Conservation (phyloP, 805 yeast species). For the Dipodascus albidus region DNA sequence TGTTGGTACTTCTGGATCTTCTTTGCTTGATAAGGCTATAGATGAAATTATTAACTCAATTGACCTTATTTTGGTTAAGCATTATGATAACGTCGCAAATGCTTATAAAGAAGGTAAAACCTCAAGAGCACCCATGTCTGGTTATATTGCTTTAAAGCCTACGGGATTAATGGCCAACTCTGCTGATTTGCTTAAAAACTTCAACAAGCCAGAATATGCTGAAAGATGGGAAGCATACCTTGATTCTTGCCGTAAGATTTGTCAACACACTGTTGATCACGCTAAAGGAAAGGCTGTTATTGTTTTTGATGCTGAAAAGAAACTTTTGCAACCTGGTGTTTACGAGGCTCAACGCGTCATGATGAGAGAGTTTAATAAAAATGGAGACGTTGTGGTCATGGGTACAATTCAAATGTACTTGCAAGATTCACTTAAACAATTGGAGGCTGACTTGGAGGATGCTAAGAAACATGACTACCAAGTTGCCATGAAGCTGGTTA, state of each 20-base stretch:
- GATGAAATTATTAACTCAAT: constrained; percentile 43
- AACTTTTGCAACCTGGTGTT: constrained; percentile 81
- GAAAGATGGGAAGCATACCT: constrained; percentile 47
- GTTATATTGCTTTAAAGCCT: constrained; percentile 88
- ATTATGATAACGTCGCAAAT: constrained; percentile 32
- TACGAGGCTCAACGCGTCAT: constrained; percentile 79
- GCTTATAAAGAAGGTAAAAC: constrained; percentile 22
- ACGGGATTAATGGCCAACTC: constrained; percentile 79
- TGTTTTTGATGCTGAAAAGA: constrained; percentile 78
- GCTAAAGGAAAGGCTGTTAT: constrained; percentile 47
- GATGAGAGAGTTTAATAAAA: constrained; percentile 59
- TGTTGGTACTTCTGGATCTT: constrained; percentile 10
- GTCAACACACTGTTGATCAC: constrained; percentile 36
- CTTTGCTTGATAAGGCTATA: constrained; percentile 18
- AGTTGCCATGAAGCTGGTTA: constrained; percentile 77
- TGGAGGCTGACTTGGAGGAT: constrained; percentile 49
- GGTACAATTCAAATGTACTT: constrained; percentile 93
- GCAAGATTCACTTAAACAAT: constrained; percentile 51
- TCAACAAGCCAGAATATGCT: constrained; percentile 38
- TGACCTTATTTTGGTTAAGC: constrained; percentile 48
- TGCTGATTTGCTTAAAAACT: constrained; percentile 56
- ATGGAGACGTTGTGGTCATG: constrained; percentile 50
- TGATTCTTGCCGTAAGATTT: constrained; percentile 51
- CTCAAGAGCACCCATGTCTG: constrained; percentile 70
- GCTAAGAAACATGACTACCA: constrained; percentile 54